These are phyloP conservation scores for Jasminum sambac DNA, from an alignment of 257 asterid species.

Conservation along the genomic window DNA sequence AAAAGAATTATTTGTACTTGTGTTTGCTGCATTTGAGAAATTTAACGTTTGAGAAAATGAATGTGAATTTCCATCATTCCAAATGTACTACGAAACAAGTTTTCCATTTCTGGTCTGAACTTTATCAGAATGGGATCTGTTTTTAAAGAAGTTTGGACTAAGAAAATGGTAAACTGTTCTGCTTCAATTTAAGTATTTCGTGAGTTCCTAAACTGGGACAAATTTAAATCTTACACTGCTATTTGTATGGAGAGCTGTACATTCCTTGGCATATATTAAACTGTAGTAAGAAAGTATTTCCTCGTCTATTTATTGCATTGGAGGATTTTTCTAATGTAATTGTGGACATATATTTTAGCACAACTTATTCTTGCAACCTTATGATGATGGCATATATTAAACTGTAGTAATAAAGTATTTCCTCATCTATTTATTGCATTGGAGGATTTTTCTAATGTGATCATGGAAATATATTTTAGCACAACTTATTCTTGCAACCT, in stretches of 20 bases:
- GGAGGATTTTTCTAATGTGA: conserved; percentile 5
- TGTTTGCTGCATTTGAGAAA: not conserved
- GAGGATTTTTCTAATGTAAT: conserved; percentile 4
- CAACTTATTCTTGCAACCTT: not conserved
- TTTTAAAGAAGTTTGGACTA: no score
- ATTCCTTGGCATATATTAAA: not conserved
- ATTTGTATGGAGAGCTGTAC: not conserved
- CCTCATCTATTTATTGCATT: not conserved
- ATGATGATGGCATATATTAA: not conserved
- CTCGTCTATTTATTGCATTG: not conserved
- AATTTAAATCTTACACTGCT: not conserved
- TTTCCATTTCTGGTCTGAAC: not conserved
- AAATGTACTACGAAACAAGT: not conserved
- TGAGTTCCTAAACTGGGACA: not conserved
- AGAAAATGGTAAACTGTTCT: conserved; percentile 7
- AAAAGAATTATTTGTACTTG: not conserved
- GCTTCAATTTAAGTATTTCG: not conserved
- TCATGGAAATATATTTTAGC: not conserved
- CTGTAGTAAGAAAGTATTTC: not conserved
- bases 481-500: conserved; percentile 1
- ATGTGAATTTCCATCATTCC: not conserved
- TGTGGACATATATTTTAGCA: not conserved
- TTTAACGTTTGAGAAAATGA: not conserved
- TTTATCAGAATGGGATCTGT: not conserved
- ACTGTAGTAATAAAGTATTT: not conserved